Conservation (phyloP, 768 basidiomycete species). For the Antrodiella citrinella region DNA sequence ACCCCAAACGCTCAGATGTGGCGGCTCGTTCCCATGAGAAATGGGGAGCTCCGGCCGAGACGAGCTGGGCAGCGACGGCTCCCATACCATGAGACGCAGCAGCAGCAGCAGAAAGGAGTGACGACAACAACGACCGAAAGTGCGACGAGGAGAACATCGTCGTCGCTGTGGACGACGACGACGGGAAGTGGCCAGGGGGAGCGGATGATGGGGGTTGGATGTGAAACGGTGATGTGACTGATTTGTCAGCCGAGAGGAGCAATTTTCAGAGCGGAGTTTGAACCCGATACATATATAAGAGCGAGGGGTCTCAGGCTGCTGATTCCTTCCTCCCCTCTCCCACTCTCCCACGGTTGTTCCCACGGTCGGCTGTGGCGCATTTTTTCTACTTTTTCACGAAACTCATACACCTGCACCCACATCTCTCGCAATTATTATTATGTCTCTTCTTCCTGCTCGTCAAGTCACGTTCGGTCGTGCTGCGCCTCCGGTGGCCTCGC, state of each 20-base stretch:
- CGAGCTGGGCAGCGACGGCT: no score
- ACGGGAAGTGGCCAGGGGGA: slow-evolving; percentile 1
- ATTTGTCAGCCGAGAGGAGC: slow-evolving; percentile 9
- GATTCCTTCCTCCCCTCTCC: slow-evolving; percentile 3
- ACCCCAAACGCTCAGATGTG: not conserved
- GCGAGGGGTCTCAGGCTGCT: not conserved
- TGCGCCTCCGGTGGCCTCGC: slow-evolving; percentile 25
- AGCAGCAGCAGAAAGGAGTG: no score
- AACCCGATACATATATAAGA: slow-evolving; percentile 10
- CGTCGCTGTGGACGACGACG: not conserved
- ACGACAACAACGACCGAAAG: not conserved
- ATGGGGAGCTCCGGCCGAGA: not conserved
- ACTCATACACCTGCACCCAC: not conserved
- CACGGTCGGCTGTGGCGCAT: slow-evolving; percentile 10
- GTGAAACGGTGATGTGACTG: slow-evolving; percentile 10
- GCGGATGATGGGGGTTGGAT: slow-evolving; percentile 9
- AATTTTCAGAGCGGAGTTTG: slow-evolving; percentile 10
- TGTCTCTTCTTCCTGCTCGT: slow-evolving; percentile 67
- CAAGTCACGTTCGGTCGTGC: slow-evolving; percentile 72
- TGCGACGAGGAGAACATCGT: not conserved
- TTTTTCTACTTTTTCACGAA: slow-evolving; percentile 3
- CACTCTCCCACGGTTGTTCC: slow-evolving; percentile 6
- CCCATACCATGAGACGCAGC: no score
- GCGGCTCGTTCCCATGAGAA: not conserved
- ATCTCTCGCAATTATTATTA: slow-evolving; percentile 12